A percentile compares a stretch with the other conserved stretches of the same genome.
These are phyloP conservation scores for Zasmidium citrigriseum DNA, from an alignment of 2,329 filamentous ascomycete species.

Conservation along the genomic window DNA sequence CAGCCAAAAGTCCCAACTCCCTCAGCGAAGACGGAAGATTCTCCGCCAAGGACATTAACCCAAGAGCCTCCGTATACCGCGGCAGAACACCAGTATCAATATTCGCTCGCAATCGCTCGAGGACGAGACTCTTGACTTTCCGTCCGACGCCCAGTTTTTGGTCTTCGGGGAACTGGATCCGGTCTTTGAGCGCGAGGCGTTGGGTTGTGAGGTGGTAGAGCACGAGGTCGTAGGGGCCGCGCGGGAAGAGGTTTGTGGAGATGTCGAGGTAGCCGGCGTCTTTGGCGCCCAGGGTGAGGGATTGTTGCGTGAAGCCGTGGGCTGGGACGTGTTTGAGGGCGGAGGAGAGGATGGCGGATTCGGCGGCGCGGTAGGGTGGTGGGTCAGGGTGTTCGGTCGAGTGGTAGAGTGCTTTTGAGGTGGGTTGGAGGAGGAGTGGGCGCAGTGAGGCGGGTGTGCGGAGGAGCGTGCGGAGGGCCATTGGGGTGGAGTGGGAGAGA, in stretches of 20 bases:
- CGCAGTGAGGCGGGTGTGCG: slow-evolving; percentile 28
- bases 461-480: slow-evolving; percentile 29
- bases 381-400: slow-evolving; percentile 68
- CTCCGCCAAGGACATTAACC: slow-evolving; percentile 82
- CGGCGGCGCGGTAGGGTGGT: slow-evolving; percentile 66
- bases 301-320: slow-evolving; percentile 76
- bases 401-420: slow-evolving; percentile 58
- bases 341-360: slow-evolving; percentile 77
- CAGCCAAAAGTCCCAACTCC: slow-evolving; percentile 79
- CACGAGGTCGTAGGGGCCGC: slow-evolving; percentile 79
- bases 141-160: slow-evolving; percentile 52
- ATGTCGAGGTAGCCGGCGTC: slow-evolving; percentile 87
- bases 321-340: slow-evolving; percentile 75
- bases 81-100: slow-evolving; percentile 60
- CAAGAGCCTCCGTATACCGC: slow-evolving; percentile 88
- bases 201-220: slow-evolving; percentile 72
- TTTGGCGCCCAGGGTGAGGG: slow-evolving; percentile 75
- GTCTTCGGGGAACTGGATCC: slow-evolving; percentile 45
- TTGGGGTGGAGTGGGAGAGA: slow-evolving; percentile 2
- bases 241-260: slow-evolving; percentile 77
- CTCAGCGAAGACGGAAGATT: slow-evolving; percentile 74
- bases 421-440: slow-evolving; percentile 26
- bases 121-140: slow-evolving; percentile 70
- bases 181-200: slow-evolving; percentile 58
- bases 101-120: slow-evolving; percentile 78